Percentiles rank a stretch among this genome's conserved stretches.
Evolutionary conservation across 441 rosid species (phyloP).

Genomic region (Erysimum cheiri): DNA sequence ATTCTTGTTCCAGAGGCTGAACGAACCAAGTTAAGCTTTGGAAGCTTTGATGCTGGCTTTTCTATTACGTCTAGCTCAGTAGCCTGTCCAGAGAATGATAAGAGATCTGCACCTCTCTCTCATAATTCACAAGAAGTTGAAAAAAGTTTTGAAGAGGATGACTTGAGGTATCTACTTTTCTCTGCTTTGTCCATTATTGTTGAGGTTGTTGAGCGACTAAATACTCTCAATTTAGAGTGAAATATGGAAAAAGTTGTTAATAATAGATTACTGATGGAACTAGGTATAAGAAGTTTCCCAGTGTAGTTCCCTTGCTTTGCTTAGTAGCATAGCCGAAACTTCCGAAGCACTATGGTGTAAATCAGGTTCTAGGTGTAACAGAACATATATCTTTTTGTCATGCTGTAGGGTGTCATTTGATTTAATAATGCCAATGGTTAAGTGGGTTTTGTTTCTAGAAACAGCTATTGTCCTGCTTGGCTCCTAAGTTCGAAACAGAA

Average conservation of each 20-base stretch:
- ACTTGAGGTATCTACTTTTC: conserved; percentile 54
- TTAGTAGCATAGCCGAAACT: conserved; percentile 16
- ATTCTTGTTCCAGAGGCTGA: conserved; percentile 95
- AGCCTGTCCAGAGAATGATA: conserved; percentile 62
- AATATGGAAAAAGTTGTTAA: conserved; percentile 8
- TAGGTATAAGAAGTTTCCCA: conserved; percentile 3
- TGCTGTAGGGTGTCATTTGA: conserved; percentile 18
- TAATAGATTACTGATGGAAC: conserved; percentile 5
- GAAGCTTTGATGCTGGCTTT: conserved; percentile 91
- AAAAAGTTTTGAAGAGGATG: conserved; percentile 60
- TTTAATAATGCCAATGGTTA: conserved; percentile 9
- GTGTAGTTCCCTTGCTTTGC: conserved; percentile 24
- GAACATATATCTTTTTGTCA: conserved; percentile 6
- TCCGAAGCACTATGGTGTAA: conserved; percentile 16
- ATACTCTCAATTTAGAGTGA: conserved; percentile 19
- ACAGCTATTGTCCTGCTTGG: conserved; percentile 9
- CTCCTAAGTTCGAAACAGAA: conserved; percentile 5
- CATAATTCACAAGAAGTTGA: conserved; percentile 71
- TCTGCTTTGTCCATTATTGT: conserved; percentile 26
- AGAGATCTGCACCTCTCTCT: conserved; percentile 66
- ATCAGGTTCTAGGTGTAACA: conserved; percentile 10
- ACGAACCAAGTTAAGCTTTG: conserved; percentile 88
- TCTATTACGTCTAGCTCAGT: conserved; percentile 53
- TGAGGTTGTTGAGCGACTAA: conserved; percentile 15
- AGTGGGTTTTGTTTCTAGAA: conserved; percentile 10